These are phyloP conservation scores for Leucocoprinus birnbaumii DNA, from an alignment of 768 basidiomycete genomes.

Conservation along the genomic window DNA sequence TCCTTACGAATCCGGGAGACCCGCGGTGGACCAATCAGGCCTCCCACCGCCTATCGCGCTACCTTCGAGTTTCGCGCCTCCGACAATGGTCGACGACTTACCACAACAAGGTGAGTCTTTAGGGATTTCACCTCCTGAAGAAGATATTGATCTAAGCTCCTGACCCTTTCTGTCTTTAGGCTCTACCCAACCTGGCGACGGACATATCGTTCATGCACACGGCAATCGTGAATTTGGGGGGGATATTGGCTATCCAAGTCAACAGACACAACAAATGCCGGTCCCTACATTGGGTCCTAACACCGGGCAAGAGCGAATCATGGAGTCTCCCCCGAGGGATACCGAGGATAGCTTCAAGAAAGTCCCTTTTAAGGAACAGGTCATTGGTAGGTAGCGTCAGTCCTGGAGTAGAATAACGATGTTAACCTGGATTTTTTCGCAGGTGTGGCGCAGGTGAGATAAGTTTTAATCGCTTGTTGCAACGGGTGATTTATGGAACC, in stretches of 20 bases:
- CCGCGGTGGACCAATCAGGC: not conserved
- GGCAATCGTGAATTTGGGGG: not conserved
- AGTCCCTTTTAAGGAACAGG: constrained; percentile 57
- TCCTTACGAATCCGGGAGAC: not conserved
- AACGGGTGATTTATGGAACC: too few relatives aligned
- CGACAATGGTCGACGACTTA: constrained; percentile 23
- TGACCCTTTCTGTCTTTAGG: too few relatives aligned
- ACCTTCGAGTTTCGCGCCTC: constrained; percentile 11
- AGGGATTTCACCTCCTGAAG: not conserved
- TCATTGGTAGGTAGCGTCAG: constrained; percentile 40
- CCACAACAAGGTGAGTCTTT: constrained; percentile 35
- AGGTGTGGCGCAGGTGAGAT: constrained; percentile 33
- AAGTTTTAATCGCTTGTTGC: too few relatives aligned
- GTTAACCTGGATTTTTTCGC: not conserved
- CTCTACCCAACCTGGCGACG: constrained; percentile 33
- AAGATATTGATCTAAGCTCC: too few relatives aligned
- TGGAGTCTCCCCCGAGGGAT: not conserved
- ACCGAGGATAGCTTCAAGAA: constrained; percentile 17
- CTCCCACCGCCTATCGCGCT: not conserved
- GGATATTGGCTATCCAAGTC: too few relatives aligned
- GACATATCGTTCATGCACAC: constrained; percentile 24
- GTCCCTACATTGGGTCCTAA: too few relatives aligned
- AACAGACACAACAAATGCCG: too few relatives aligned
- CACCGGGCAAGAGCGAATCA: not conserved
- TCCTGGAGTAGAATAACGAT: not conserved